A percentile compares a stretch with the other conserved stretches of the same genome.
phyloP scores from a whole-genome alignment of 139 green algal species.

The Micractinium sp. region DNA sequence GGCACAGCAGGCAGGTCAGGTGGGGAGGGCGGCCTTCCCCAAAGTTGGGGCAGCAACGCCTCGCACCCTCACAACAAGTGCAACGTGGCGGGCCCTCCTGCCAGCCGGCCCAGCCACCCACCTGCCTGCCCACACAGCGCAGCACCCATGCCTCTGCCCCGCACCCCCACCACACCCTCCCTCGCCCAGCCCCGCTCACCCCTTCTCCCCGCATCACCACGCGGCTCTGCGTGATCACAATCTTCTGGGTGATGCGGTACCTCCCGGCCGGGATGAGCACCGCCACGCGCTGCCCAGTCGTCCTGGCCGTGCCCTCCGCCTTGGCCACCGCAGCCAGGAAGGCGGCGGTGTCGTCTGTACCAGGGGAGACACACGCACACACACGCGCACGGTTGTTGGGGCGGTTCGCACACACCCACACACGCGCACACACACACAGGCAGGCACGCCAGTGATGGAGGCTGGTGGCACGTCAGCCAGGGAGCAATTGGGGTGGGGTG shows the following conservation, averaged over 20 bases:
- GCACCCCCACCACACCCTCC: not conserved
- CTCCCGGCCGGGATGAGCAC: not conserved
- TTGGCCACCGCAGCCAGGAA: not conserved
- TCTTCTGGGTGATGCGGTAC: constrained; percentile 14
- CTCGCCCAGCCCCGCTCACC: not conserved
- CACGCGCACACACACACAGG: not conserved
- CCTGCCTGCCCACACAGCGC: no score
- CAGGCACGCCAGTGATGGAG: not conserved
- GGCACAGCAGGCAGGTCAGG: not conserved
- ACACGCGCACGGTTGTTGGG: not conserved
- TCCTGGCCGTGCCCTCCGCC: not conserved
- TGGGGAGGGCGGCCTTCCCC: no score
- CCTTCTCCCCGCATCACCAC: constrained; percentile 20
- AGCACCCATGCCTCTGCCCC: no score
- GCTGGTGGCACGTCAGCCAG: not conserved
- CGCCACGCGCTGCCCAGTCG: constrained; percentile 11
- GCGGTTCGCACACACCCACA: not conserved
- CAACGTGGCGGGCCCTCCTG: not conserved
- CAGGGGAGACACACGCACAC: not conserved
- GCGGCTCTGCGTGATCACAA: constrained; percentile 8
- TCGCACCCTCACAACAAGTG: not conserved
- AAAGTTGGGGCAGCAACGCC: not conserved
- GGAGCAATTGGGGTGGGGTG: not conserved
- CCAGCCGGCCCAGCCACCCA: not conserved
- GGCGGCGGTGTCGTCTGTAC: constrained; percentile 5